Base-by-base conservation (phyloP, 164 flowering plant genomes). In the Aristolochia contorta region DNA sequence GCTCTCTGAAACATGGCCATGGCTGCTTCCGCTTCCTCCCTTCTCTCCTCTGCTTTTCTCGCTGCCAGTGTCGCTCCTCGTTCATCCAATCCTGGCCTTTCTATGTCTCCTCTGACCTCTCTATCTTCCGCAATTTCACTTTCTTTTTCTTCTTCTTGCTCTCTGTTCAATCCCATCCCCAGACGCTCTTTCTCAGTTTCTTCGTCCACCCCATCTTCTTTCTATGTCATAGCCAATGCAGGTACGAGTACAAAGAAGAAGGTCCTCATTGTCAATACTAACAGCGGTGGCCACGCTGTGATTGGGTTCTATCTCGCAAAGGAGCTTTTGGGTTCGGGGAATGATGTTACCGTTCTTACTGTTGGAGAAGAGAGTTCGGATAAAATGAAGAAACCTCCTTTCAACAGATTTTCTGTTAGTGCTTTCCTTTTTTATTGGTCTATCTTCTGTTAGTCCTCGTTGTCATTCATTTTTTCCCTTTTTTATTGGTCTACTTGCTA, bases 361-460 rank as follows among this genome's bases (percentile, higher is more conserved):
- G 95, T 90, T 56, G 99, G 97, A 1, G 92, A 86, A 6, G 89
- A 93, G 75, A 33, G 60, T 48, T 93, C 99, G 4, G 96, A 88
- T 59, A 93, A 90, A 77, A 93, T 93, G 99, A 93, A 90, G 82
- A 93, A 90, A 64, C 91, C 94, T 16, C 99, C 99, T 1, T 93
- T 93, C 73, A 83, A 33, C 71, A 76, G 96, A 79, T 88, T 93
- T 76, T 81, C 91, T 48, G 99, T 88, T 53, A 75, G 72, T 75
- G 24, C 23, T 5, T 25, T 48, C 3, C 25, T 41, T 43, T 43
- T 56, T 19, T 56, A 9, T 37, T 10, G 43, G 43, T 37, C 9
- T 37, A 37, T 27, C 5, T 27, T 27, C 30, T 27, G 30, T 27
- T 27, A 5, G n/a, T n/a, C n/a, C n/a, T n/a, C n/a, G n/a, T n/a